Base-by-base conservation (phyloP, 2,329 filamentous ascomycete genomes). In the Penicillium janthinellum region DNA sequence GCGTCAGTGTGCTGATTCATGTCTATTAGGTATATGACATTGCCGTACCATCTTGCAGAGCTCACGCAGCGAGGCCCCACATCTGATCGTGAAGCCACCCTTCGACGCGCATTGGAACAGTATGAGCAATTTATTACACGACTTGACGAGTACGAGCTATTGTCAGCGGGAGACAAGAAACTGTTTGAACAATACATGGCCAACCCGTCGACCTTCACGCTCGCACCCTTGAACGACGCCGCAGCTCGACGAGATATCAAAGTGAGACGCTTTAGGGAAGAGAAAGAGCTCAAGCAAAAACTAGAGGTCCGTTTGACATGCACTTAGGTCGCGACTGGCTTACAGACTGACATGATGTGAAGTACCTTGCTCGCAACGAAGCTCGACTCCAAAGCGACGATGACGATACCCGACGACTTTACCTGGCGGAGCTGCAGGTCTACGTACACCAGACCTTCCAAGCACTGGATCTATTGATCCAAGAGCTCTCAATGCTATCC, bases 231-330 rank as follows among this genome's bases (percentile, higher is more conserved):
- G 8, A 83, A 80, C 22, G 86, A 90, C 75, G 85, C 91, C 4
- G 85, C 88, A 20, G 85, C 87, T 34, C 85, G 89, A 62, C 84
- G 95, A 66, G 88, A 93, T 58, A 86, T 88, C 49, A 99, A 98
- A 78, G 96, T 99, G 67, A 84, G 87, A 47, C 87, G 90, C 61
- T 97, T 92, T 77, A 88, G 86, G 69, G 86, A 90, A 54, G 95
- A 98, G 75, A 96, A 95, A 75, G 87, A 90, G 63, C 78, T 99
- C 60, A 92, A 91, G 76, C 83, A 87, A 65, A 93, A 90, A 74
- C 82, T 98, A n/a, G 90, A 92, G 75, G 86, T 88, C 75, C 45
- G 76, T 67, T 28, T 74, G 2, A 44, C 67, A 11, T 15, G 61
- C 8, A 56, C 41, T 17, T 54, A 31, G 8, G n/a, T 56, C 50